Evolutionary conservation across 2,329 filamentous ascomycete species (phyloP), one percentile per base, ranked within the genome.

Genomic region (Thermoascus crustaceus): DNA sequence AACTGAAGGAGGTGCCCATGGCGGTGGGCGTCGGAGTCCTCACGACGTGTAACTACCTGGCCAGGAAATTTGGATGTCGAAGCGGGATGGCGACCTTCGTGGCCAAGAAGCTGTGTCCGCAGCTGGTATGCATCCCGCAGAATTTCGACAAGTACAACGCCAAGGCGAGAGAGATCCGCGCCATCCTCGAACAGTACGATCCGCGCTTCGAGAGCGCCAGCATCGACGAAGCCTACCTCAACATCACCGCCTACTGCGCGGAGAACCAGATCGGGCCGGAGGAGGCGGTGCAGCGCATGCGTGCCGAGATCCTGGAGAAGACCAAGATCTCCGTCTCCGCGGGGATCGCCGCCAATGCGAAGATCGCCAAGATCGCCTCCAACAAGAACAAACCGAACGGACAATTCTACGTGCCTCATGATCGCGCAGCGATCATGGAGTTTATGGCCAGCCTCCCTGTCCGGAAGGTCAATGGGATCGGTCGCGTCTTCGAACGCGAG

Each of bases 381-480:
- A 95, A 98, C 54, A 77, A 82, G 58, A 95, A 96, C 61, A 98
- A 98, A 54, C 91, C 91, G 0, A 94, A 98, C 49, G 91, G 91
- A 0, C 91, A 96, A 54, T 96, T 82, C 48, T 64, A 75, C 7
- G 67, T 96, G 2, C 72, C 81, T 0, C 83, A 73, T 34, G 80
- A 94, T 25, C 73, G 88, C 7, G 63, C 67, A 17, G 72, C 76
- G 1, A 86, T 98, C 40, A 78, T 96, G 74, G 65, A 72, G 0
- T 96, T 95, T 54, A 94, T 96, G 82, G 72, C 73, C 7, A 73
- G 80, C 19, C 67, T 98, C 16, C 81, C 88, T 0, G 87, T 86
- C 1, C 75, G 91, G 21, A 95, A 95, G 54, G 84, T 96, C 27
- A 95, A 95, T 46, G 91, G 91, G 1, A 76, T 98, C n/a, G 91